Percentiles rank a stretch among this genome's conserved stretches.
These are phyloP conservation scores for Crithidia fasciculata DNA, from an alignment of 208 protist genomes.

Conservation along the genomic window DNA sequence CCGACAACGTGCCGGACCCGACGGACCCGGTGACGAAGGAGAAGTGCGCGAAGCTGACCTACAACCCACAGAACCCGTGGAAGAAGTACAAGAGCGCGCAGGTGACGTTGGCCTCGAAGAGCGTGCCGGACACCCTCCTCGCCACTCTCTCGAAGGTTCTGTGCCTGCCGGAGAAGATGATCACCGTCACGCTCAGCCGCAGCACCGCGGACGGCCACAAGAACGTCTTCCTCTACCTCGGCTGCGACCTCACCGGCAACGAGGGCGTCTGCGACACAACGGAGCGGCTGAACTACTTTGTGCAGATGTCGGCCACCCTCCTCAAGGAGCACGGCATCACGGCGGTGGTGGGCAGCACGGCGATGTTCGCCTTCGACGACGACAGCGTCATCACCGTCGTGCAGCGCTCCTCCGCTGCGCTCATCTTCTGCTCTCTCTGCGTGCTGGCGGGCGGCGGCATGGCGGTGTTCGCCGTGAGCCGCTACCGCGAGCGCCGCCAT, in stretches of 20 bases:
- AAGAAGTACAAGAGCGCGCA: conserved; percentile 51
- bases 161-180: conserved; percentile 51
- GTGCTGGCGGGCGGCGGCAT: conserved; percentile 31
- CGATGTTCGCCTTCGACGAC: conserved; percentile 34
- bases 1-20: conserved; percentile 30
- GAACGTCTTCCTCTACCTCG: conserved; percentile 57
- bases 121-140: conserved; percentile 31
- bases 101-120: conserved; percentile 37
- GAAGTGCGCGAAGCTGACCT: conserved; percentile 47
- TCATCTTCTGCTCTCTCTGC: conserved; percentile 16
- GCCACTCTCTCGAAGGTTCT: conserved; percentile 41
- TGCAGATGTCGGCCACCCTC: neutral
- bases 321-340: conserved; percentile 25
- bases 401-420: neutral
- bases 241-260: conserved; percentile 48
- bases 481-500: conserved; percentile 75
- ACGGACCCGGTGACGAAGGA: conserved; percentile 52
- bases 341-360: conserved; percentile 24
- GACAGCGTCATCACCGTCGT: neutral
- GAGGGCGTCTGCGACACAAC: conserved; percentile 42
- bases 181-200: conserved; percentile 44
- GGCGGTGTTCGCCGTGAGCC: conserved; percentile 54
- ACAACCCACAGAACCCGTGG: conserved; percentile 33
- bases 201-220: conserved; percentile 34
- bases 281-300: conserved; percentile 75